phyloP scores from a whole-genome alignment of 148 eudicot genomes.

The Selenicereus undatus region DNA sequence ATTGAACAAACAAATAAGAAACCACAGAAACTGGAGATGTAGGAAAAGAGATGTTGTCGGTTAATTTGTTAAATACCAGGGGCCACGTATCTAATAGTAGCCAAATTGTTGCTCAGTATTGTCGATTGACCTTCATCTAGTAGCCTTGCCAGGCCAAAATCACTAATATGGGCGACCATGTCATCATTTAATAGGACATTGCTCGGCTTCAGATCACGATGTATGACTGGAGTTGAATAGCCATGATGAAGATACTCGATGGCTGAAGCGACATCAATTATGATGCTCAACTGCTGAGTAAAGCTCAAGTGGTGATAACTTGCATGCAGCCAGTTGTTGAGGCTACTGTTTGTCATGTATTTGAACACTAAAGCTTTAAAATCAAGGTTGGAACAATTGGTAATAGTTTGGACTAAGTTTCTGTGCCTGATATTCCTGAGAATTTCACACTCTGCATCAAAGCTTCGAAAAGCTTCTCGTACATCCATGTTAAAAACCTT shows the following conservation, averaged over 20 bases:
- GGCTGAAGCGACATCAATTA: too few species aligned
- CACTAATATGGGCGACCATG: not conserved
- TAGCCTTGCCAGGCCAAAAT: not conserved
- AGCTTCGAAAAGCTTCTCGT: constrained; percentile 5
- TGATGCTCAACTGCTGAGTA: too few species aligned
- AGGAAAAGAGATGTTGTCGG: too few species aligned
- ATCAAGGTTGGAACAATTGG: not conserved
- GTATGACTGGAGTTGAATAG: not conserved
- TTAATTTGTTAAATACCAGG: too few species aligned
- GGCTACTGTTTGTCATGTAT: too few species aligned
- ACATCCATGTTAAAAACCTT: constrained; percentile 12
- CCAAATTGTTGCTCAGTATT: not conserved
- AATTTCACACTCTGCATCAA: constrained; percentile 16
- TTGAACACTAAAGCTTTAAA: not conserved
- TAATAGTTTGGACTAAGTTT: not conserved
- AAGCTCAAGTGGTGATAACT: too few species aligned
- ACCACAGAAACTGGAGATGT: too few species aligned
- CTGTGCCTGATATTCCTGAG: constrained; percentile 15
- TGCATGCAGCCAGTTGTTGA: too few species aligned
- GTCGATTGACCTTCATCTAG: not conserved
- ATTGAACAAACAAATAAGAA: too few species aligned
- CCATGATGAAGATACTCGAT: not conserved
- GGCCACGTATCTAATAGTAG: not conserved
- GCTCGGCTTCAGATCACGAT: not conserved
- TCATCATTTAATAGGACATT: not conserved